phyloP scores from a whole-genome alignment of 306 rosid genomes.

The Castanospermum australe region DNA sequence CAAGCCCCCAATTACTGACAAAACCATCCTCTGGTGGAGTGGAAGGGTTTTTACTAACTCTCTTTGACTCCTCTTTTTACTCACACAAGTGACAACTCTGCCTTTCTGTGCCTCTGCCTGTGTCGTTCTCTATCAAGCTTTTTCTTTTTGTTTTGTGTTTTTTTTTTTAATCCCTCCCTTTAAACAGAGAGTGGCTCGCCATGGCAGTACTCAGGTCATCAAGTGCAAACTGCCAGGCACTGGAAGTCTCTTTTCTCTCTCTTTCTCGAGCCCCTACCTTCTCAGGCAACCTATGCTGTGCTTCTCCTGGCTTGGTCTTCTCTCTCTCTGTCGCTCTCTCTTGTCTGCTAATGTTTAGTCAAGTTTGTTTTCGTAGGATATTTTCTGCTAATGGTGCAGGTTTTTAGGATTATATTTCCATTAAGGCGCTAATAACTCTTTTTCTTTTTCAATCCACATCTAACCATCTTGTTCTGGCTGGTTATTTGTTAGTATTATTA shows the following conservation, averaged over 20 bases:
- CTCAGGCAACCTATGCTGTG: slow-evolving; percentile 44
- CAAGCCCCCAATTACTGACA: slow-evolving; percentile 30
- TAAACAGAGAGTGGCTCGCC: slow-evolving; percentile 10
- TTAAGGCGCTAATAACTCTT: neutral
- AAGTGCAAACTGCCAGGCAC: slow-evolving; percentile 47
- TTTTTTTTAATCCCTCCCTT: slow-evolving; percentile 22
- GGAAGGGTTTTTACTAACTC: slow-evolving; percentile 29
- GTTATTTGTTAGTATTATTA: neutral
- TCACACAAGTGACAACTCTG: slow-evolving; percentile 36
- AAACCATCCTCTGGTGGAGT: slow-evolving; percentile 26
- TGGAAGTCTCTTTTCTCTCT: slow-evolving; percentile 45
- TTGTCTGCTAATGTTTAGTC: slow-evolving; percentile 18
- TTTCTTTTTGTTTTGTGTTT: neutral
- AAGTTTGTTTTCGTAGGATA: neutral
- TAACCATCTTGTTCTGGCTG: slow-evolving; percentile 9
- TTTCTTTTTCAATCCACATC: neutral
- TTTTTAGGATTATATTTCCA: neutral
- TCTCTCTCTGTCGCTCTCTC: slow-evolving; percentile 37
- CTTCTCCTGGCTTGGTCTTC: slow-evolving; percentile 4
- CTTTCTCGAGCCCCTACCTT: slow-evolving; percentile 98
- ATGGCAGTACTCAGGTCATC: slow-evolving; percentile 33
- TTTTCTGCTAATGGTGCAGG: slow-evolving; percentile 22
- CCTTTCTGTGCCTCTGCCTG: neutral
- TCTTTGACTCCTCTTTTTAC: slow-evolving; percentile 69
- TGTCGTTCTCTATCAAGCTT: neutral